Conservation (phyloP, 805 yeast genomes). For the Barnettozyma salicaria region DNA sequence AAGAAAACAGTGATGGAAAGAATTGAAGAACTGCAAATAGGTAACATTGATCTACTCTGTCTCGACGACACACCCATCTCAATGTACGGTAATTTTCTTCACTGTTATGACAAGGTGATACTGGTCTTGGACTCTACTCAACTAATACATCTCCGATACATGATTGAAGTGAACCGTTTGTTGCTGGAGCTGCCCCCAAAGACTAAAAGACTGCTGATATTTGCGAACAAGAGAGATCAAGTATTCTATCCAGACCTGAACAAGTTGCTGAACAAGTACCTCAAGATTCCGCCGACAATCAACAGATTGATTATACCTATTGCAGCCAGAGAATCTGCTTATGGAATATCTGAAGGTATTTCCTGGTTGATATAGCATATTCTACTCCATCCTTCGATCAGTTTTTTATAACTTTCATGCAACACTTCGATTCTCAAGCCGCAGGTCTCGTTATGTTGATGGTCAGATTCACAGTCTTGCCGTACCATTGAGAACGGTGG, state of each 20-base stretch:
- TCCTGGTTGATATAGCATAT: constrained; percentile 24
- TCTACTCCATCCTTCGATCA: constrained; percentile 23
- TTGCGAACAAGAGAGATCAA: constrained; percentile 21
- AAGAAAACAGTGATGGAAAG: neutral
- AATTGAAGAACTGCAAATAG: too few relatives aligned
- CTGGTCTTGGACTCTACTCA: constrained; percentile 20
- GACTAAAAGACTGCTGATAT: constrained; percentile 14
- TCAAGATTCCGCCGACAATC: constrained; percentile 5
- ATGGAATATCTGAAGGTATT: constrained; percentile 25
- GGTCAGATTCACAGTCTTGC: neutral
- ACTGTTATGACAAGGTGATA: constrained; percentile 7
- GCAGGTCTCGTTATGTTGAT: constrained; percentile 5
- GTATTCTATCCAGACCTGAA: constrained; percentile 3
- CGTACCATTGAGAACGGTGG: constrained; percentile 46
- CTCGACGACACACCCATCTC: too few relatives aligned
- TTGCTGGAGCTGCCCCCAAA: constrained; percentile 7
- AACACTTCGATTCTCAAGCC: constrained; percentile 14
- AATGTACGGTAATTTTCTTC: constrained; percentile 7
- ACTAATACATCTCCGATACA: constrained; percentile 10
- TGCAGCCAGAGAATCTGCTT: constrained; percentile 10
- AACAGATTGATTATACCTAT: constrained; percentile 20
- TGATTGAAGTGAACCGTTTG: constrained; percentile 7
- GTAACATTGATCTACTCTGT: too few relatives aligned
- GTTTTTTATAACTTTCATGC: constrained; percentile 26
- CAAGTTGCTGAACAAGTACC: constrained; percentile 13